These are phyloP conservation scores for Umbilicaria muhlenbergii DNA, from an alignment of 495 filamentous ascomycete genomes.

Conservation along the genomic window DNA sequence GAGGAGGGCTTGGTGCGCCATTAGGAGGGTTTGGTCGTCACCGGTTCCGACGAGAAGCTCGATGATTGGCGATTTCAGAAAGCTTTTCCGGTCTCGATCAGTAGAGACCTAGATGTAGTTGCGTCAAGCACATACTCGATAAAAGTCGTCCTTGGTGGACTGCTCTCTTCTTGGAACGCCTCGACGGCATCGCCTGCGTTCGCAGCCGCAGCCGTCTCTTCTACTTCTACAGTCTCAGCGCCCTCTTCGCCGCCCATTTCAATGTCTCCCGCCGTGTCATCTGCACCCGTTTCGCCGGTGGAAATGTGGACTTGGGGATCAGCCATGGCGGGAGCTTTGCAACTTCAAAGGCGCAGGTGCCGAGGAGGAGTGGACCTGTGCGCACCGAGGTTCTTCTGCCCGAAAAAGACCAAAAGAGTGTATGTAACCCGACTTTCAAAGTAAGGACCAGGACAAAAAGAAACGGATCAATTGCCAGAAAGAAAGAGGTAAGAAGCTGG, in stretches of 20 bases:
- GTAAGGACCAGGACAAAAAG: too few species aligned
- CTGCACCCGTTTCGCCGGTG: not conserved
- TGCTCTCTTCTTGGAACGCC: not conserved
- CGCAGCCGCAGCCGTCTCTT: constrained; percentile 6
- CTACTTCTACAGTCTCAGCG: constrained; percentile 6
- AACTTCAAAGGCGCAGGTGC: too few species aligned
- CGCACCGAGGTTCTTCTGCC: too few species aligned
- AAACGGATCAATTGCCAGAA: too few species aligned
- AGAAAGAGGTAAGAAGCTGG: too few species aligned
- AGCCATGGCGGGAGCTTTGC: constrained; percentile 4
- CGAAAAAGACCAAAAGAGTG: too few species aligned
- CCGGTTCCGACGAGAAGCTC: constrained; percentile 56
- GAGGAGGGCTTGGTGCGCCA: constrained; percentile 68
- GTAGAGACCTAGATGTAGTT: not conserved
- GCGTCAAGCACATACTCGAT: constrained; percentile 6
- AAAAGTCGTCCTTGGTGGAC: constrained; percentile 6
- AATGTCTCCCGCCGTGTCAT: constrained; percentile 7
- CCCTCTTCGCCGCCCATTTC: constrained; percentile 12
- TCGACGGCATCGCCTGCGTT: constrained; percentile 8
- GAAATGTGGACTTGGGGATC: constrained; percentile 13
- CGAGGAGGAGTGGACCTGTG: too few species aligned
- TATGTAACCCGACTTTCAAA: too few species aligned
- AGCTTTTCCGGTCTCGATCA: constrained; percentile 11
- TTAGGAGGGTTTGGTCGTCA: constrained; percentile 43
- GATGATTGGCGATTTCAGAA: constrained; percentile 66